Conservation (phyloP, 495 filamentous ascomycete species). For the Neurospora cerealis region DNA sequence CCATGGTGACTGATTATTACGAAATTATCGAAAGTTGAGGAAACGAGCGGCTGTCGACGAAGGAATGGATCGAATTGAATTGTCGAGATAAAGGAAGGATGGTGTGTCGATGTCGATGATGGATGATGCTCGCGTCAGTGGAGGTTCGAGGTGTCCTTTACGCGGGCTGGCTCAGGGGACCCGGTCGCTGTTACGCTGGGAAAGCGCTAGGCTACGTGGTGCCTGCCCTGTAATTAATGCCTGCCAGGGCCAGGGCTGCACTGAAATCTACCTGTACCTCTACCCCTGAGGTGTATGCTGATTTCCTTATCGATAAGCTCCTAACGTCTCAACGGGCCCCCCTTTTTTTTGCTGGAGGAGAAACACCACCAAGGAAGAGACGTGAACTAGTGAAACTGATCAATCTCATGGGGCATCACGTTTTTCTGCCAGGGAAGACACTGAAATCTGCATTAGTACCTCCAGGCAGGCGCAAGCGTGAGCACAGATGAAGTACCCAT, state of each 20-base stretch:
- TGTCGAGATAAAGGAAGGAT: neutral
- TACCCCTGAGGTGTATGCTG: neutral
- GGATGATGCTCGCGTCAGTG: neutral
- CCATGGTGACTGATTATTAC: slow-evolving; percentile 15
- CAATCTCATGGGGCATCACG: neutral
- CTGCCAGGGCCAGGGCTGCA: neutral
- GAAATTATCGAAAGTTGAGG: neutral
- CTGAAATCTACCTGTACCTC: neutral
- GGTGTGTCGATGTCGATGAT: neutral
- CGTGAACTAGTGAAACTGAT: neutral
- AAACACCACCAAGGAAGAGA: neutral
- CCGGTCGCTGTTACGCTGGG: neutral
- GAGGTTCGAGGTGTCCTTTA: neutral
- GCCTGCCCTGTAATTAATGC: neutral
- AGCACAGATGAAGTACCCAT: neutral
- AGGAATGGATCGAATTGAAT: neutral
- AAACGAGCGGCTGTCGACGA: neutral
- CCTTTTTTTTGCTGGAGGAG: neutral
- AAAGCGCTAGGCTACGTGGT: neutral
- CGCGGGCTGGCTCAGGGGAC: neutral
- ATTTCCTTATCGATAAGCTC: neutral
- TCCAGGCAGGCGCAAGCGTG: neutral
- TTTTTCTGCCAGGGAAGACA: neutral
- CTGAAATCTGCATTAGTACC: neutral
- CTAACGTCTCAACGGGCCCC: neutral